Conservation (phyloP, 805 yeast genomes). For the Monosporozyma servazzii region DNA sequence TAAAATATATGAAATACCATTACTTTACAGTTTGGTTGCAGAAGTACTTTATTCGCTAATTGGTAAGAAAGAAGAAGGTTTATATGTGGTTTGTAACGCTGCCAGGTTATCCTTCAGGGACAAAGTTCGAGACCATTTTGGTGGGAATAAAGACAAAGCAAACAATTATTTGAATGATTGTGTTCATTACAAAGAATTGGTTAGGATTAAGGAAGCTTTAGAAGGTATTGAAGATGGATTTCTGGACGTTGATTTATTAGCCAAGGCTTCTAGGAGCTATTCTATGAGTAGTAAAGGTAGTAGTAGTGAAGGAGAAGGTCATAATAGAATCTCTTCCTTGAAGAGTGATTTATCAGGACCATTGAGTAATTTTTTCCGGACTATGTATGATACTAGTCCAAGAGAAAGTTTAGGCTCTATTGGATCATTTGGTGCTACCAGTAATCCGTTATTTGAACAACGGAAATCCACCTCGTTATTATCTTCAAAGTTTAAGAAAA, state of each 20-base stretch:
- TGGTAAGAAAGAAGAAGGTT: slow-evolving; percentile 52
- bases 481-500: slow-evolving; percentile 12
- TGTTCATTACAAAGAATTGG: slow-evolving; percentile 29
- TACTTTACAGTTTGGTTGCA: slow-evolving; percentile 56
- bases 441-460: slow-evolving; percentile 5
- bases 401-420: slow-evolving; percentile 20
- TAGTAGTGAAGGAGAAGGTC: slow-evolving; percentile 4
- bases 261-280: slow-evolving; percentile 35
- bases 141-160: slow-evolving; percentile 20
- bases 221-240: slow-evolving; percentile 58
- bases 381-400: slow-evolving; percentile 19
- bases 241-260: slow-evolving; percentile 33
- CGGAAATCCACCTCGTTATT: slow-evolving; percentile 7
- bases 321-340: background rate
- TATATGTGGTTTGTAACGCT: slow-evolving; percentile 24
- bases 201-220: slow-evolving; percentile 45
- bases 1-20: slow-evolving; percentile 58
- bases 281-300: slow-evolving; percentile 19
- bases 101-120: slow-evolving; percentile 17
- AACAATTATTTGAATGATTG: slow-evolving; percentile 17
- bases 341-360: background rate
- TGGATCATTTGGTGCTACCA: background rate
- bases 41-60: slow-evolving; percentile 63
- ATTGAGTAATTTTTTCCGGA: slow-evolving; percentile 8
- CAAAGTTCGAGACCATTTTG: slow-evolving; percentile 15